A percentile compares a stretch with the other conserved stretches of the same genome.
phyloP scores from a whole-genome alignment of 1,284 basidiomycete genomes.

The Microstroma glucosiphilum region DNA sequence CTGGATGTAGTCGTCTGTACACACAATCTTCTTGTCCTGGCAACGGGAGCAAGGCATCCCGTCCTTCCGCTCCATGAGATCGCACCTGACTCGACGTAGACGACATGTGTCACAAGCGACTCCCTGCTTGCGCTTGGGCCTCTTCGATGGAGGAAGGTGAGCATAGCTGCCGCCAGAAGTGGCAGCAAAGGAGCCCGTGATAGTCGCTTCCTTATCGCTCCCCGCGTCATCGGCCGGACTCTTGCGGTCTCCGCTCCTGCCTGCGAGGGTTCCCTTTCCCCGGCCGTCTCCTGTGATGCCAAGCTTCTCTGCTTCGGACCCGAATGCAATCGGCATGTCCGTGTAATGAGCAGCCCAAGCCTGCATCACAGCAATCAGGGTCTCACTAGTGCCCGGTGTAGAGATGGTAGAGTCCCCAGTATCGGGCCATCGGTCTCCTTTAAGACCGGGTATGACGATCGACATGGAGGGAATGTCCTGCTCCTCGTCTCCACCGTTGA shows the following conservation, averaged over 20 bases:
- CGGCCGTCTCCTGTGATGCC: slow-evolving; percentile 7
- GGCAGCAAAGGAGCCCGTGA: no score
- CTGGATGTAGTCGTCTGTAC: slow-evolving; percentile 47
- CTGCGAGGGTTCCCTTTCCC: not conserved
- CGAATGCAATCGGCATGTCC: slow-evolving; percentile 38
- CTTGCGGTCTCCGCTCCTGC: not conserved
- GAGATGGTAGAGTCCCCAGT: slow-evolving; percentile 31
- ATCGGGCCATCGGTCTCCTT: slow-evolving; percentile 15
- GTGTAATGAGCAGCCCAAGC: slow-evolving; percentile 44
- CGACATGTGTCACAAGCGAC: slow-evolving; percentile 49
- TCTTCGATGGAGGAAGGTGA: slow-evolving; percentile 5
- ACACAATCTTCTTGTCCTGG: slow-evolving; percentile 46
- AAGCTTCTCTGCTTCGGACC: slow-evolving; percentile 20
- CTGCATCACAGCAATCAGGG: slow-evolving; percentile 37
- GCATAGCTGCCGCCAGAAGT: not conserved
- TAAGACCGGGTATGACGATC: not conserved
- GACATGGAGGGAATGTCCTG: slow-evolving; percentile 17
- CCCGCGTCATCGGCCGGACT: slow-evolving; percentile 18
- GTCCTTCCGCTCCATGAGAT: slow-evolving; percentile 40
- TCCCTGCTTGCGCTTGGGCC: slow-evolving; percentile 46
- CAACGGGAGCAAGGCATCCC: slow-evolving; percentile 45
- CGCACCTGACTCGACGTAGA: slow-evolving; percentile 42
- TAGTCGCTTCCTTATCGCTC: not conserved
- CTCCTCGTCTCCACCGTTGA: slow-evolving; percentile 31
- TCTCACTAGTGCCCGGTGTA: slow-evolving; percentile 35